A percentile compares a stretch with the other conserved stretches of the same genome.
phyloP scores from a whole-genome alignment of 208 protist genomes.

The Wallacemonas rigidus region DNA sequence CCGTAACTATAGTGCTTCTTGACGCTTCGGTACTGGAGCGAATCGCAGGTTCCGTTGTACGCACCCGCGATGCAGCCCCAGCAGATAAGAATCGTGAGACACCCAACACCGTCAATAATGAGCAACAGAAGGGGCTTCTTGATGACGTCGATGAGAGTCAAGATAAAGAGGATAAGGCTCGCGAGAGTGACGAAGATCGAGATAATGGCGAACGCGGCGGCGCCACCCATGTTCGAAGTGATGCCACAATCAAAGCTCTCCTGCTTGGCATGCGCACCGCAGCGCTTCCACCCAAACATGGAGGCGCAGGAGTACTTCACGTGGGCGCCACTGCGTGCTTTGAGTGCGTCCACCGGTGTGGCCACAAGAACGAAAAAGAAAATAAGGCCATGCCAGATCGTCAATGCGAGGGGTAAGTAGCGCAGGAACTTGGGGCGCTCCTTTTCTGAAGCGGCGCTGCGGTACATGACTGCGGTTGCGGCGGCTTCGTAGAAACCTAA shows the following conservation, averaged over 20 bases:
- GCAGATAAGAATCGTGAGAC: constrained; percentile 37
- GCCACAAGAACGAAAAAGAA: constrained; percentile 38
- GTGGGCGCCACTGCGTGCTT: constrained; percentile 6
- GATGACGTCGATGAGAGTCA: constrained; percentile 25
- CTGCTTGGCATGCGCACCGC: constrained; percentile 22
- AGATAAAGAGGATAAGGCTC: constrained; percentile 25
- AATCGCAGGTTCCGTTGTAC: constrained; percentile 35
- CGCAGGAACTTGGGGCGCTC: constrained; percentile 21
- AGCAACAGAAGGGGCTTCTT: constrained; percentile 32
- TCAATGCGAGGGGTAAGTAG: constrained; percentile 24
- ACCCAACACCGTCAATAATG: constrained; percentile 29
- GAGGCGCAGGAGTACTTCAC: constrained; percentile 26
- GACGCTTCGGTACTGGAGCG: constrained; percentile 22
- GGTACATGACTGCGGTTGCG: constrained; percentile 18
- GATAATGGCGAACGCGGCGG: constrained; percentile 47
- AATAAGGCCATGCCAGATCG: constrained; percentile 27
- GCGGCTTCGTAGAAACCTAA: too few relatives aligned
- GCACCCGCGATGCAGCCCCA: constrained; percentile 38
- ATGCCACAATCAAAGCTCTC: constrained; percentile 34
- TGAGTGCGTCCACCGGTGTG: constrained; percentile 44
- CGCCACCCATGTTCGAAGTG: constrained; percentile 35
- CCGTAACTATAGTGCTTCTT: constrained; percentile 31
- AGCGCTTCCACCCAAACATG: constrained; percentile 41
- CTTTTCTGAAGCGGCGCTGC: constrained; percentile 16
- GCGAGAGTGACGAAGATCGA: constrained; percentile 44